These are phyloP conservation scores for Talaromyces amestolkiae DNA, from an alignment of 2,329 filamentous ascomycete species.

Conservation along the genomic window DNA sequence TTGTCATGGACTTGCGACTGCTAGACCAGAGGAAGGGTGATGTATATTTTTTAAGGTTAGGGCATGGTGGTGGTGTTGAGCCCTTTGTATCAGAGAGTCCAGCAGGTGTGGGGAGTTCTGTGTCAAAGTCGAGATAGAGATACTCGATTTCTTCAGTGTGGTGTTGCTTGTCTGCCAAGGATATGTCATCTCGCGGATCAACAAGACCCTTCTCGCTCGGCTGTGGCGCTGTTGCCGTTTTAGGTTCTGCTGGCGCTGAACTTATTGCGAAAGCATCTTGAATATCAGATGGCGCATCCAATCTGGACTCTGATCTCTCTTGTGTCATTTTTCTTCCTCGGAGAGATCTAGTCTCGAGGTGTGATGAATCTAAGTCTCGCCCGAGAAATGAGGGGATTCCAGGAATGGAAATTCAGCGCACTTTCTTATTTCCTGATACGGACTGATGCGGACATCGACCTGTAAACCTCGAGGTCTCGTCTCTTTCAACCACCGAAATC, in stretches of 20 bases:
- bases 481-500: neutral
- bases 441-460: neutral
- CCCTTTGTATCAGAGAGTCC: conserved; percentile 32
- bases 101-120: conserved; percentile 51
- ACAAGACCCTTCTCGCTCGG: neutral
- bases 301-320: neutral
- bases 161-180: neutral
- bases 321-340: neutral
- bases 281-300: neutral
- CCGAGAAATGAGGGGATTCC: neutral
- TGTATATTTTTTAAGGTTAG: conserved; percentile 64
- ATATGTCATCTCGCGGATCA: neutral
- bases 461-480: neutral
- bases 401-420: neutral
- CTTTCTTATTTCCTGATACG: neutral
- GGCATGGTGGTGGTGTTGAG: conserved; percentile 52
- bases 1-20: conserved; percentile 66
- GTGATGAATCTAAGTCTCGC: neutral
- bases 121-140: conserved; percentile 63
- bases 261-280: neutral
- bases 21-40: conserved; percentile 73
- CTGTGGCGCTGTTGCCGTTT: neutral
- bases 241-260: neutral
- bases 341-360: neutral
- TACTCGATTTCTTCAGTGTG: conserved; percentile 47